Percentiles rank a stretch among this genome's conserved stretches.
Conservation (phyloP, 257 asterid species). For the Fraxinus cuspidata region DNA sequence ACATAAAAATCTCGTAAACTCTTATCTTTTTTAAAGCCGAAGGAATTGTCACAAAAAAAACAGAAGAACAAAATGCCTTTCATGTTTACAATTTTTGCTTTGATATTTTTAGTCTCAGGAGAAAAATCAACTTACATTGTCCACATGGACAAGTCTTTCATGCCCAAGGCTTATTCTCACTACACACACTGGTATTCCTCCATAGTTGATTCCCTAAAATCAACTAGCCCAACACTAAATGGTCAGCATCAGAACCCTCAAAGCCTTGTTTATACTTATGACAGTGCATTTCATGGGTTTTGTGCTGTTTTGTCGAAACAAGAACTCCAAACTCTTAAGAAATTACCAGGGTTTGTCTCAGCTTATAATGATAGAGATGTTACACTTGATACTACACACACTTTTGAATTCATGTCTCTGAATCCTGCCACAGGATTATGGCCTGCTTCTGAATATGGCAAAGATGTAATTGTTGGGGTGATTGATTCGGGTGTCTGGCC, state of each 20-base stretch:
- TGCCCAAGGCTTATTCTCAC: no score
- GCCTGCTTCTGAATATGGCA: constrained; percentile 49
- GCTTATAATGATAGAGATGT: constrained; percentile 34
- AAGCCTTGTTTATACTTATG: constrained; percentile 41
- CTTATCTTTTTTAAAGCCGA: no score
- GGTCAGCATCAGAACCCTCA: no score
- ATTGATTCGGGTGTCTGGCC: constrained; percentile 53
- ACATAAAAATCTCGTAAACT: no score
- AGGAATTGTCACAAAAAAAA: no score
- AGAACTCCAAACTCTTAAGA: constrained; percentile 30
- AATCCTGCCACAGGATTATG: constrained; percentile 38
- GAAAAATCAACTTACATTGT: constrained; percentile 38
- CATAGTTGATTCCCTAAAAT: no score
- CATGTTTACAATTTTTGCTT: constrained; percentile 6
- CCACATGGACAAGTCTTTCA: constrained; percentile 46
- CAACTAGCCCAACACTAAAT: no score
- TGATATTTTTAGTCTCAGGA: constrained; percentile 8
- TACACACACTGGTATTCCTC: no score
- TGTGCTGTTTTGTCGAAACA: constrained; percentile 33
- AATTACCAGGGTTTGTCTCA: constrained; percentile 42
- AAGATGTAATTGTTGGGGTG: constrained; percentile 51
- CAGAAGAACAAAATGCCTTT: not conserved
- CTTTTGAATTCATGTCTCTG: constrained; percentile 37
- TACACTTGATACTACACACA: constrained; percentile 47
- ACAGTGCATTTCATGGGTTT: constrained; percentile 44